Base-by-base conservation (phyloP, 306 rosid species). In the Dalbergia cultrata region DNA sequence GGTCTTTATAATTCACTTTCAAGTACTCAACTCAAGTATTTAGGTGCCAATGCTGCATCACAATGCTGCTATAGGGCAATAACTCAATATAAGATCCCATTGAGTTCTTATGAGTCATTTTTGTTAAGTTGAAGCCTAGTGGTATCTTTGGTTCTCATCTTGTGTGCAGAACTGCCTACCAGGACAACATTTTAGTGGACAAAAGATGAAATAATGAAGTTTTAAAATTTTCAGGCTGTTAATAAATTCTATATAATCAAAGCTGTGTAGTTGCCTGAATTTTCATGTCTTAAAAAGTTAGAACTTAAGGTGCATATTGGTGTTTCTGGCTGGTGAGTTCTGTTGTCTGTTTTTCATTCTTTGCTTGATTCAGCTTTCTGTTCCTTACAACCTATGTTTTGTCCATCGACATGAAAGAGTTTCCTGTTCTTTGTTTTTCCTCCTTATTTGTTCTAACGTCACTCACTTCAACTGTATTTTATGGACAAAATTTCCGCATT, bases 381-480 rank as follows among this genome's bases (percentile, higher is more conserved):
- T 22, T 78, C 33, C 58, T 67, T 14, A 53, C 75, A 16, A n/a
- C 61, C 41, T 41, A 47, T 13, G 41, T 45, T 70, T 17, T 70
- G 70, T 59, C 26, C 69, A 41, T 33, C 54, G 18, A 9, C 47
- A 26, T 41, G 74, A 17, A 61, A 3, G 39, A 39, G 31, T 80
- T 61, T 52, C 44, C 26, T 52, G 47, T 9, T 43, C 11, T 43
- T 43, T 43, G 9, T 43, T 65, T 65, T 65, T 65, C 74, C 22
- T 59, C 79, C 79, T 71, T 49, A 33, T 50, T 70, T 49, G 57
- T 22, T 60, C 31, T 67, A 9, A 61, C 53, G 52, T 63, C 45
- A 63, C 9, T 44, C 26, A 41, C 45, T 77, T 53, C 35, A 70
- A 62, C 78, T 34, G 62, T 41, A 21, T 82, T 54, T 35, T 49